phyloP scores from a whole-genome alignment of 129 eudicot species.

The Chrysanthemum seticuspe region DNA sequence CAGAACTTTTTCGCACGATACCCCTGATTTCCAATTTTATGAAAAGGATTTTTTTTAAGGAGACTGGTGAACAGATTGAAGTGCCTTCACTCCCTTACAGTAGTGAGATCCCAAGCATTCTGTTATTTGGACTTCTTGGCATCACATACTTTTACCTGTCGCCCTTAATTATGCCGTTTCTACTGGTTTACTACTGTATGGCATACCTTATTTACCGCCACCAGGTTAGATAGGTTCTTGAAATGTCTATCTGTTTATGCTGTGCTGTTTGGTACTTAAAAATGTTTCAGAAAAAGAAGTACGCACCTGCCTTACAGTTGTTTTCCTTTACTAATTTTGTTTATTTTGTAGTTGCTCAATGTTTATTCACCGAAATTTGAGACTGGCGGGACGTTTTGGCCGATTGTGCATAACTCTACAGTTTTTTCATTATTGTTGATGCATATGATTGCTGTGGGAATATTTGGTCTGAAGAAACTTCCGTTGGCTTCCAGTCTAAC shows the following conservation, averaged over 20 bases:
- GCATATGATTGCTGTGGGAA: slow-evolving; percentile 89
- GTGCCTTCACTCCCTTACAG: slow-evolving; percentile 79
- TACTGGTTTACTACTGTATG: slow-evolving; percentile 81
- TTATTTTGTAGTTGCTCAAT: slow-evolving; percentile 60
- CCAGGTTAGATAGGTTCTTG: slow-evolving; percentile 63
- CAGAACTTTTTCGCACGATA: slow-evolving; percentile 58
- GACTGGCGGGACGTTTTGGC: slow-evolving; percentile 91
- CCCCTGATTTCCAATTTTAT: slow-evolving; percentile 42
- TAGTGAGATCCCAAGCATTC: slow-evolving; percentile 70
- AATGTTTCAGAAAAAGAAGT: neutral
- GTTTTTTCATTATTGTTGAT: slow-evolving; percentile 72
- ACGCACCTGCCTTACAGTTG: neutral
- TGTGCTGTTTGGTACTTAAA: slow-evolving; percentile 1
- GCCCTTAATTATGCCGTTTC: slow-evolving; percentile 81
- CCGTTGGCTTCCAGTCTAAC: slow-evolving; percentile 69
- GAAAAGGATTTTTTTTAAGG: slow-evolving; percentile 33
- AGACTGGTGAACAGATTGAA: slow-evolving; percentile 49
- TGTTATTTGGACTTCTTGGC: slow-evolving; percentile 89
- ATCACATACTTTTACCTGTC: slow-evolving; percentile 82
- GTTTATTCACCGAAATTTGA: slow-evolving; percentile 82
- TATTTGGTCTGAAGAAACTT: slow-evolving; percentile 82
- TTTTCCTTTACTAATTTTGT: slow-evolving; percentile 14
- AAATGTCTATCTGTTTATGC: neutral
- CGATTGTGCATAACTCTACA: slow-evolving; percentile 67
- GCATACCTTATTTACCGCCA: slow-evolving; percentile 75